phyloP scores from a whole-genome alignment of 768 basidiomycete species.

The Cystobasidium tubakii region DNA sequence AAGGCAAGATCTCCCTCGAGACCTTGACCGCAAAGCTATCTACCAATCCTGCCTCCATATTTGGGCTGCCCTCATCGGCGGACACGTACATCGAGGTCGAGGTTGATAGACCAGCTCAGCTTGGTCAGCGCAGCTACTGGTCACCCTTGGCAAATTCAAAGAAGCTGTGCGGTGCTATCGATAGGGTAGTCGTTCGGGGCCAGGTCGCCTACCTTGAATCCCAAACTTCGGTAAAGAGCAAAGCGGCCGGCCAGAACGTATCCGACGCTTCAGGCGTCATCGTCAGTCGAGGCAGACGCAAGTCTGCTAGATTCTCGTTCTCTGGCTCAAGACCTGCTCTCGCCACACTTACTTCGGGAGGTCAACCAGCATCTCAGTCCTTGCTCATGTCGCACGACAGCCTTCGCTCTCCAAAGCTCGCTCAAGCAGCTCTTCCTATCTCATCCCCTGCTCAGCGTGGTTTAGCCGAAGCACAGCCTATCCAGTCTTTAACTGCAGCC shows the following conservation, averaged over 20 bases:
- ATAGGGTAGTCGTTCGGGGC: slow-evolving; percentile 83
- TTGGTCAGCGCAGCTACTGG: slow-evolving; percentile 58
- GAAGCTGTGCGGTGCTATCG: slow-evolving; percentile 66
- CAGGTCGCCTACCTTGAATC: slow-evolving; percentile 88
- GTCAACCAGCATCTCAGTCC: slow-evolving; percentile 8
- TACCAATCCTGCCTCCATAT: slow-evolving; percentile 88
- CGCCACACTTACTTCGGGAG: slow-evolving; percentile 25
- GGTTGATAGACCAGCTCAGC: slow-evolving; percentile 65
- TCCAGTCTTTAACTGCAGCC: background rate
- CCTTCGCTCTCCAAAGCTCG: slow-evolving; percentile 42
- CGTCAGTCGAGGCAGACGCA: slow-evolving; percentile 32
- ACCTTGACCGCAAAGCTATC: slow-evolving; percentile 76
- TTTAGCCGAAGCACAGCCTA: background rate
- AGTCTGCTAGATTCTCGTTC: slow-evolving; percentile 49
- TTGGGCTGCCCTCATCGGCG: slow-evolving; percentile 71
- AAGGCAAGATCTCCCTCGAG: slow-evolving; percentile 71
- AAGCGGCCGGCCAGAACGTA: slow-evolving; percentile 46
- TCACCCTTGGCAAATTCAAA: slow-evolving; percentile 66
- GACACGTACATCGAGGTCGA: slow-evolving; percentile 90
- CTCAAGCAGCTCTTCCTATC: slow-evolving; percentile 47
- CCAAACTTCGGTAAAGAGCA: slow-evolving; percentile 52
- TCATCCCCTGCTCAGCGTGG: slow-evolving; percentile 24
- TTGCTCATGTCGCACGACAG: background rate
- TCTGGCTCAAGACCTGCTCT: slow-evolving; percentile 44
- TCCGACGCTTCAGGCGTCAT: background rate